Conservation (phyloP, 495 filamentous ascomycete genomes). For the Annulohypoxylon maeteangense region DNA sequence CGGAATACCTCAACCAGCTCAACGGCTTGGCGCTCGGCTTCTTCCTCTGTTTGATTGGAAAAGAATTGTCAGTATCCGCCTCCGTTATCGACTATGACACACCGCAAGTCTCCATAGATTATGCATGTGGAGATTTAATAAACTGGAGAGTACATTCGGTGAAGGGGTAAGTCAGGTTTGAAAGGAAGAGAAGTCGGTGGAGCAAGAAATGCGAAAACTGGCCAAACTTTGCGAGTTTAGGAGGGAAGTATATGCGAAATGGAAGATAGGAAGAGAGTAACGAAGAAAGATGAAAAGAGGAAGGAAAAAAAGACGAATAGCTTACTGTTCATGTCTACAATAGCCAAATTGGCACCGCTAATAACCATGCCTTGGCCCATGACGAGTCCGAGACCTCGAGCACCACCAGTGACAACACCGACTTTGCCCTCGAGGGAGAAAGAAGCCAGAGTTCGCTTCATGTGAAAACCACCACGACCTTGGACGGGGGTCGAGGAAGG, state of each 20-base stretch:
- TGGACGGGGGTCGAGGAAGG: slow-evolving; percentile 73
- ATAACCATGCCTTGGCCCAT: slow-evolving; percentile 91
- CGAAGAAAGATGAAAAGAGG: background rate
- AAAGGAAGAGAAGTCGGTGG: background rate
- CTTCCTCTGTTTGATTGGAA: slow-evolving; percentile 68
- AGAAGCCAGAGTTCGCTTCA: slow-evolving; percentile 58
- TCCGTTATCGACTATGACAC: slow-evolving; percentile 9
- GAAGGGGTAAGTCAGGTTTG: background rate
- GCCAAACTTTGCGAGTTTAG: background rate
- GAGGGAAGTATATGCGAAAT: background rate
- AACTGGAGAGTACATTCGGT: slow-evolving; percentile 1
- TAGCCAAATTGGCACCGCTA: slow-evolving; percentile 87
- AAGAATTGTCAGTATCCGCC: slow-evolving; percentile 19
- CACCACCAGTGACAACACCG: slow-evolving; percentile 85
- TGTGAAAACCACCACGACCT: slow-evolving; percentile 71
- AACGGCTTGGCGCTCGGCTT: slow-evolving; percentile 79
- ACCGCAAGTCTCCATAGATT: slow-evolving; percentile 18
- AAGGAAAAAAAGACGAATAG: slow-evolving; percentile 36
- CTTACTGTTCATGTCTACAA: slow-evolving; percentile 93
- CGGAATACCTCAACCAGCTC: slow-evolving; percentile 77
- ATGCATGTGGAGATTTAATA: slow-evolving; percentile 17
- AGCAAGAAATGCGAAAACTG: background rate
- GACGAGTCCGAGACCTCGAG: slow-evolving; percentile 85
- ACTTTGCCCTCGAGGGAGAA: slow-evolving; percentile 85
- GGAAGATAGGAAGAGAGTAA: background rate